Base-by-base conservation (phyloP, 495 filamentous ascomycete species). In the Penicillium waksmanii region DNA sequence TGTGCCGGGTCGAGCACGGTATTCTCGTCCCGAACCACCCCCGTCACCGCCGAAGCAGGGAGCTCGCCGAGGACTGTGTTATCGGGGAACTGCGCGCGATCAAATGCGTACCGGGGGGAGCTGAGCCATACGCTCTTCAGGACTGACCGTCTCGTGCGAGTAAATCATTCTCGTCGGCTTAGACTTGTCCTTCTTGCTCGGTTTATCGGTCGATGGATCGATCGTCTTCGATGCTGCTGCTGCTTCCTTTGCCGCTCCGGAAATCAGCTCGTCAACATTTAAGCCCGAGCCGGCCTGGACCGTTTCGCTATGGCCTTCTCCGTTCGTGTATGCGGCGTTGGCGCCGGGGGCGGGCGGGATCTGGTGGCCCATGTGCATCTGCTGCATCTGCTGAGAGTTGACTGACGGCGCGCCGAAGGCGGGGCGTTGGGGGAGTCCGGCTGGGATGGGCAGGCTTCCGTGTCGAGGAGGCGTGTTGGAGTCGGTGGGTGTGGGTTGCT, bases 41-140 rank as follows among this genome's bases (percentile, higher is more conserved):
- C 73, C 60, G 67, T 66, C 10, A 79, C 67, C 59, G 61, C 60
- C 59, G 77, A 64, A 57, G 66, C 66, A 65, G 72, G 73, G 65
- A 73, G 61, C 61, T 77, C 75, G 63, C 67, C 69, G 43, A 78
- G 71, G 33, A 57, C 68, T 40, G 70, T 77, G 52, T 74, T 72
- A 51, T 73, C 67, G 36, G 53, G 50, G 64, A 66, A 71, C 21
- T 58, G 67, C 64, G 79, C 81, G 71, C 85, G 83, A 75, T 77
- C 76, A 70, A 87, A 90, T 66, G 86, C 85, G 78, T 94, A 96
- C 77, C 85, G 86, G 51, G 89, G 89, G 80, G 75, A 96, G 75
- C 62, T 75, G 70, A 27, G 90, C 87, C 90, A 94, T 92, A 75
- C 86, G 91, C 79, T 96, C 92, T 76, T 96, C 92, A 23, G 91